Base-by-base conservation (phyloP, 2,329 filamentous ascomycete genomes). In the Orbilia brochopaga region DNA sequence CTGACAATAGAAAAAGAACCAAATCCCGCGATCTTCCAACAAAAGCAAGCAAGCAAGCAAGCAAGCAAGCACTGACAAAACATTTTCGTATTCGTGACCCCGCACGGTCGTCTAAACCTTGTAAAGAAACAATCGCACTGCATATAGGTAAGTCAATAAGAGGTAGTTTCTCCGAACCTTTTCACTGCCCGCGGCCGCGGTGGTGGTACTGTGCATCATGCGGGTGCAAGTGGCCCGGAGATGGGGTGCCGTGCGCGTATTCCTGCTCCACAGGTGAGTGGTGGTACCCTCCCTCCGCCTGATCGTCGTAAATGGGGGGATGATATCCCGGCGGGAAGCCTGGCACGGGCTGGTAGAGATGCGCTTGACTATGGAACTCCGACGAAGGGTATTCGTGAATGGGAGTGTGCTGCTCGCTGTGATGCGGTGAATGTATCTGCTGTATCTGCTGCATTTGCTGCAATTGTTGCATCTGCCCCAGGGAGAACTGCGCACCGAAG, bases 311-410 rank as follows among this genome's bases (percentile, higher is more conserved):
- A 8, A 62, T 57, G 11, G 64, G 46, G 19, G 3, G 27, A 32
- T 32, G 37, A 17, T 55, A 70, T 17, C 59, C 50, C 19, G 66
- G 66, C 15, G 66, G 44, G 37, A 59, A 70, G 15, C 30, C 46
- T 32, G 66, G 50, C 54, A 40, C 66, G 59, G 59, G 63, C 58
- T 58, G 59, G 54, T 59, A 70, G 19, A 69, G 62, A 52, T 69
- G 65, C 58, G 60, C 55, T 17, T 32, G 27, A 8, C 8, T 4
- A 32, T 53, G 21, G 54, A 64, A 70, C 35, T 64, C n/a, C n/a
- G n/a, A n/a, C n/a, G n/a, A n/a, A n/a, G n/a, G n/a, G n/a, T n/a
- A n/a, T n/a, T n/a, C 66, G 23, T 63, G 66, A 7, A 58, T 37
- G 10, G 58, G 54, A 4, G 59, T 63, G 32, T 70, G 66, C 15